These are phyloP conservation scores for Suaeda aralocaspica DNA, from an alignment of 148 eudicot genomes.

Conservation along the genomic window DNA sequence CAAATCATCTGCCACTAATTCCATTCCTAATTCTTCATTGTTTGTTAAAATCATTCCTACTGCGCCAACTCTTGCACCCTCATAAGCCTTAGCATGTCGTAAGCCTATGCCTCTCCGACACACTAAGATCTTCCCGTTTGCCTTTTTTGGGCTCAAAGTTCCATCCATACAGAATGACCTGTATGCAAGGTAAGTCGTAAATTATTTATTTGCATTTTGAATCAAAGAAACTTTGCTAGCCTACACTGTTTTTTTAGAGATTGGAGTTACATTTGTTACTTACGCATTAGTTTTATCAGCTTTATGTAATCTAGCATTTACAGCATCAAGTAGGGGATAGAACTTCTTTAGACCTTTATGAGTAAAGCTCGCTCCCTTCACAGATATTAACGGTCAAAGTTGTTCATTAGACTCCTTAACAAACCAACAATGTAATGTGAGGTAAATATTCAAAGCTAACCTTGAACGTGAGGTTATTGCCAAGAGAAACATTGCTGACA, in stretches of 20 bases:
- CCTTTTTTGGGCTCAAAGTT: constrained; percentile 3
- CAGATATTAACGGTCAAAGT: too few species aligned
- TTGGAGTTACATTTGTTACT: neutral
- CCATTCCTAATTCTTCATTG: neutral
- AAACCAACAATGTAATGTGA: too few species aligned
- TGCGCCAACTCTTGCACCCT: constrained; percentile 3
- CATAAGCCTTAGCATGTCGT: neutral
- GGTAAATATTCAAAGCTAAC: too few species aligned
- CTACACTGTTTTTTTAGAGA: too few species aligned
- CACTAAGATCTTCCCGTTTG: constrained; percentile 14
- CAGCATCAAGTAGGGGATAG: neutral
- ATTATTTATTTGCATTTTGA: neutral
- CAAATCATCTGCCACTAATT: neutral
- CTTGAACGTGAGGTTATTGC: constrained; percentile 7
- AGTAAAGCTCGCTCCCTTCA: constrained; percentile 1
- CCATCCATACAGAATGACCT: neutral
- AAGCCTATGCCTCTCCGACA: neutral
- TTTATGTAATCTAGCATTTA: neutral
- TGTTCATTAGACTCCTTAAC: too few species aligned
- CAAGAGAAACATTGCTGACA: constrained; percentile 3
- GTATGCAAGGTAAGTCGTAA: neutral
- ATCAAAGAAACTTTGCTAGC: neutral
- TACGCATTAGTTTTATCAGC: neutral
- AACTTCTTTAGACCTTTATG: neutral
- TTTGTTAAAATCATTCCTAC: constrained; percentile 8